A percentile compares a stretch with the other conserved stretches of the same genome.
These are phyloP conservation scores for Allomyces javanicus DNA, from an alignment of 192 early-diverging fungal genomes.

Conservation along the genomic window DNA sequence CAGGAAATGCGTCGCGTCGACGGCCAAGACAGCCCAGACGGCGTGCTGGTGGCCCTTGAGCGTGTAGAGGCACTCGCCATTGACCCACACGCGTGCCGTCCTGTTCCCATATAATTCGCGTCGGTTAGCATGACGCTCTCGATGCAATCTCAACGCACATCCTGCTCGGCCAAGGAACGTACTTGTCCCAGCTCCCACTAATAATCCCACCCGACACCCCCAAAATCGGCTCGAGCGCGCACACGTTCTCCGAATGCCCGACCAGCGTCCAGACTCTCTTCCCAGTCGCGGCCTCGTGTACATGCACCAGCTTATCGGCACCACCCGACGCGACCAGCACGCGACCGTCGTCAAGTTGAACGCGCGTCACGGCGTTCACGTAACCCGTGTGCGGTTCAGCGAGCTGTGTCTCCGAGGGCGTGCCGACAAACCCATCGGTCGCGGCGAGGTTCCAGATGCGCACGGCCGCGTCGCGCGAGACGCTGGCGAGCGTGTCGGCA, in stretches of 20 bases:
- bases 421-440: not conserved
- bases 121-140: not conserved
- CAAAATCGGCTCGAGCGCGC: slow-evolving; percentile 41
- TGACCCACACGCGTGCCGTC: slow-evolving; percentile 74
- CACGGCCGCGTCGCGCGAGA: slow-evolving; percentile 51
- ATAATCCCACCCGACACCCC: slow-evolving; percentile 40
- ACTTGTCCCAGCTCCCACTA: slow-evolving; percentile 98
- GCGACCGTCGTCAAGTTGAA: not conserved
- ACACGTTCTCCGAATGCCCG: slow-evolving; percentile 79
- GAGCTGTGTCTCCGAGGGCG: not conserved
- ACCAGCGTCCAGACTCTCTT: slow-evolving; percentile 43
- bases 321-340: slow-evolving; percentile 60
- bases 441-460: not conserved
- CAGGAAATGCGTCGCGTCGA: slow-evolving; percentile 45
- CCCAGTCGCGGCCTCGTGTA: slow-evolving; percentile 46
- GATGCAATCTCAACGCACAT: slow-evolving; percentile 1
- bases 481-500: slow-evolving; percentile 40
- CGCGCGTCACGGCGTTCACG: not conserved
- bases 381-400: not conserved
- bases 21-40: slow-evolving; percentile 77
- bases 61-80: slow-evolving; percentile 46
- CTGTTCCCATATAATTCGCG: slow-evolving; percentile 16
- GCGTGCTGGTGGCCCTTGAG: slow-evolving; percentile 61
- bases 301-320: slow-evolving; percentile 61
- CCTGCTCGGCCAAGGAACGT: slow-evolving; percentile 1